Evolutionary conservation across 768 basidiomycete genomes (phyloP), one percentile per base, ranked within the genome.

Genomic region (Mycena pura): DNA sequence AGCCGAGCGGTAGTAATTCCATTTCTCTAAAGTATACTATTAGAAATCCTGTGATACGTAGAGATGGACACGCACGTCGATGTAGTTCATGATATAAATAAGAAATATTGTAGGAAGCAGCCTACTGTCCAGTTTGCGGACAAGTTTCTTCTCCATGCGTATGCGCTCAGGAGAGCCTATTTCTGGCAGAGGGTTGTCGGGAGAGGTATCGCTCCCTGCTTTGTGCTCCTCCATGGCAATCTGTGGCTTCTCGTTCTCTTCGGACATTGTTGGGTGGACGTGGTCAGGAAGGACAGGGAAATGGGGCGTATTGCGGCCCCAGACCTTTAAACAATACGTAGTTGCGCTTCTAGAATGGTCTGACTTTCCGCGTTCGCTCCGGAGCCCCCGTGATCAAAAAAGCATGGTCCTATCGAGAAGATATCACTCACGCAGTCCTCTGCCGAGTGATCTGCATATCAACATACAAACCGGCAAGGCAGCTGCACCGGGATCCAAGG

Each of bases 61-160:
- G 22, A 58, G 10, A 34, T 10, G 1, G 13, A 36, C 36, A 69
- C 77, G 62, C 60, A 88, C 87, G 70, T 88, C 87, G 60, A 89
- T 87, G 64, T 86, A 87, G 64, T 89, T 89, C 84, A 88, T 83
- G 60, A 89, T 80, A 64, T 75, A 87, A 31, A 89, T 85, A 51
- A 87, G 51, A 19, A 86, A 74, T 36, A 89, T 81, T 0, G 84
- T 83, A 0, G 85, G 85, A 45, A 90, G 68, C 4, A 89, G 71
- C 32, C 86, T 77, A 60, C 65, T 70, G 63, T 89, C 88, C 45
- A 90, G 77, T 60, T 82, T 85, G 38, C 84, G 76, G 15, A 86
- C 79, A 15, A 90, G 81, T 54, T 67, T 75, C 64, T 73, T 72
- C 68, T 81, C 79, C 8, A 76, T 78, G 29, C 71, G 57, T 14